Evolutionary conservation across 2,329 filamentous ascomycete species (phyloP), one percentile per base, ranked within the genome.

Genomic region (Trichoderma guizhouense): DNA sequence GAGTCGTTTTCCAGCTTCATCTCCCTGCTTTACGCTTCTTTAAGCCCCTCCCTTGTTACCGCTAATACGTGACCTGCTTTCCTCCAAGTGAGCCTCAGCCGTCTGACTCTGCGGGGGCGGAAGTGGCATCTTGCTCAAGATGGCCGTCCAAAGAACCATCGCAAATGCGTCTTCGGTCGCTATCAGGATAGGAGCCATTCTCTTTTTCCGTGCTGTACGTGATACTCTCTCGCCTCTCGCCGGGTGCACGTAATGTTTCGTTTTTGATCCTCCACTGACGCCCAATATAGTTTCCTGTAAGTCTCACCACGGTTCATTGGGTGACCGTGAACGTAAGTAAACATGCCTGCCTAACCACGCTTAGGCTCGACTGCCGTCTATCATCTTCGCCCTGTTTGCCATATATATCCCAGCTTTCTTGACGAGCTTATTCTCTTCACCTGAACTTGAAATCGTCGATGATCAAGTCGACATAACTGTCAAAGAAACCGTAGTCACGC

Each of bases 371-470:
- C 80, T 84, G 72, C 79, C 85, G 73, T 90, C 90, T 34, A 76
- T 88, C 47, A 83, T 90, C 4, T 89, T 89, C 71, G 86, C 91
- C 0, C 82, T 92, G 2, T 90, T 92, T 73, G 89, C 88, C 28
- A 80, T 93, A 71, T 93, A 93, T 75, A 78, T 91, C 0, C 86
- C 90, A 0, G 84, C 90, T 0, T 93, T 92, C 80, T 79, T 92
- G 65, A 82, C 84, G 14, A 88, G 86, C 75, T 90, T 88, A 77
- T 80, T 87, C 30, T 84, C 84, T 18, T 87, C 88, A 71, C 84
- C 89, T 7, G 83, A 86, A 72, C 87, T 90, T 76, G 84, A 88
- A 62, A 78, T 92, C 6, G 81, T 91, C 28, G 87, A 89, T 72
- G 89, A 91, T 74, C 83, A 91, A 74, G 82, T 91, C 26, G 87